phyloP scores from a whole-genome alignment of 164 flowering plant genomes.

The Piper betle region DNA sequence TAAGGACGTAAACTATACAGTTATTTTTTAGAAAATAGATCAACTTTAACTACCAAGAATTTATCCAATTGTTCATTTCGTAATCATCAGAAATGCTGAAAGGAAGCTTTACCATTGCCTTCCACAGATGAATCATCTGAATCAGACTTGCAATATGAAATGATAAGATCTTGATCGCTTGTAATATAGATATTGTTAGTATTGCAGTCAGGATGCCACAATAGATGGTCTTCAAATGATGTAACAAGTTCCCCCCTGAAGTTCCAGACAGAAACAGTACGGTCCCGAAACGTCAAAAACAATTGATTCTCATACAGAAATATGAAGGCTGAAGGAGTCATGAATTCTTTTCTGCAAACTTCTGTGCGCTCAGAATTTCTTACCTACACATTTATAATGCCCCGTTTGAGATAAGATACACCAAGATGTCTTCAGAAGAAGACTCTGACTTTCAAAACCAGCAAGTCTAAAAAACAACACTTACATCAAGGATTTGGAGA shows the following conservation, averaged over 20 bases:
- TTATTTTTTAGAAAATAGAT: too few relatives aligned
- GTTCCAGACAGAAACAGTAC: slow-evolving; percentile 99
- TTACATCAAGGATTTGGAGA: slow-evolving; percentile 23
- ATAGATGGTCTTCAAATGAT: slow-evolving; percentile 93
- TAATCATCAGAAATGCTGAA: background rate
- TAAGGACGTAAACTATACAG: too few relatives aligned
- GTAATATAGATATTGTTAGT: slow-evolving; percentile 97
- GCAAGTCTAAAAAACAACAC: background rate
- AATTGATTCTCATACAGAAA: slow-evolving; percentile 92
- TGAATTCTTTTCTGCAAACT: slow-evolving; percentile 78
- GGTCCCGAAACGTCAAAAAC: slow-evolving; percentile 78
- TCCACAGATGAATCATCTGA: slow-evolving; percentile 59
- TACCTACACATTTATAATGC: slow-evolving; percentile 34
- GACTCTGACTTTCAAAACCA: background rate
- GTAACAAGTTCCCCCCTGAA: slow-evolving; percentile 92
- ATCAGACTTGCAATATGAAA: slow-evolving; percentile 95
- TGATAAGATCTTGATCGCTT: slow-evolving; percentile 96
- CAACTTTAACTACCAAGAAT: too few relatives aligned
- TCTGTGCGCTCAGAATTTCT: slow-evolving; percentile 67
- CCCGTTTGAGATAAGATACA: background rate
- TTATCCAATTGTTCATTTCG: too few relatives aligned
- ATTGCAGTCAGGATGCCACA: slow-evolving; percentile 98
- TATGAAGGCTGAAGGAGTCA: slow-evolving; percentile 98
- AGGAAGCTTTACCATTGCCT: slow-evolving; percentile 52
- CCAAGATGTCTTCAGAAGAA: background rate